Evolutionary conservation across 768 basidiomycete genomes (phyloP).

Genomic region (Psilocybe cubensis): DNA sequence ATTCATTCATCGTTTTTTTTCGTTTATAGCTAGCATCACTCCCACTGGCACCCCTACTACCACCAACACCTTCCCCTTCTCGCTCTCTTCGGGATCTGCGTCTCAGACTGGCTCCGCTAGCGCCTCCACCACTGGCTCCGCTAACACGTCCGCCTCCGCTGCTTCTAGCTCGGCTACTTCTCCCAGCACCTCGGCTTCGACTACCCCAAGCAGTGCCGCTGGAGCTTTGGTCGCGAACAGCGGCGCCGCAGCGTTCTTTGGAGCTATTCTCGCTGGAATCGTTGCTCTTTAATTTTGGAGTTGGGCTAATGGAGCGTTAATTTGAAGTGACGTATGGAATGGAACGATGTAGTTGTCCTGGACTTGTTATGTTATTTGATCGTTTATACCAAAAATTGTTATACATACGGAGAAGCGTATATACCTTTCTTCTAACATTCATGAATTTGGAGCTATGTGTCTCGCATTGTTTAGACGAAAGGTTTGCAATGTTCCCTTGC

Average conservation of each 20-base stretch:
- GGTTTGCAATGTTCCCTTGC: too few species aligned
- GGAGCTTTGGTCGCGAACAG: constrained; percentile 11
- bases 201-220: constrained; percentile 10
- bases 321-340: not conserved
- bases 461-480: too few species aligned
- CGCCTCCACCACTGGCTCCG: constrained; percentile 5
- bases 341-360: not conserved
- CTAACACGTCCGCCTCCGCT: constrained; percentile 1
- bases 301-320: not conserved
- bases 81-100: constrained; percentile 6
- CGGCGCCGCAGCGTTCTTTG: constrained; percentile 15
- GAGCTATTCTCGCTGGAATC: constrained; percentile 17
- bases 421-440: too few species aligned
- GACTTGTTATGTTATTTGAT: not conserved
- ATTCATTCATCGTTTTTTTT: not conserved
- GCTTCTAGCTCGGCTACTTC: not conserved
- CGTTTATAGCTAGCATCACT: constrained; percentile 14
- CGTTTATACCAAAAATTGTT: not conserved
- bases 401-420: not conserved
- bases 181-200: constrained; percentile 1
- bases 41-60: constrained; percentile 14
- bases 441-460: too few species aligned
- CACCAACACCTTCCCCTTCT: constrained; percentile 17
- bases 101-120: constrained; percentile 1
- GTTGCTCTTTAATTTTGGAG: constrained; percentile 12